Percentiles rank a stretch among this genome's conserved stretches.
Conservation (phyloP, 345 rosid species). For the Rhizophora apiculata region DNA sequence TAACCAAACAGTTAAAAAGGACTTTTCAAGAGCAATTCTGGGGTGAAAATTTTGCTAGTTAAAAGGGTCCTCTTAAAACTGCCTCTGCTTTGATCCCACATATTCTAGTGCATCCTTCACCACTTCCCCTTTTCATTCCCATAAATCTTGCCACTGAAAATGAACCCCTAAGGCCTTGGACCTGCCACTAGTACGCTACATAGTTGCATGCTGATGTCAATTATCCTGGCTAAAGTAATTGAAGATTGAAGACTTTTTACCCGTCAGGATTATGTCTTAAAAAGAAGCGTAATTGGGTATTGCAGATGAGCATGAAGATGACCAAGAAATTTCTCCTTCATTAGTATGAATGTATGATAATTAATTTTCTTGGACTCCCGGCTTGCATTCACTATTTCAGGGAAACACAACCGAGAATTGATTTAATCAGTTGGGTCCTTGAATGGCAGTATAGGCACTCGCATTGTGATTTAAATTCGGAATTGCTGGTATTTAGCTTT, state of each 20-base stretch:
- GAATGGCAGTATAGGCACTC: no score
- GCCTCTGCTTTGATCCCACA: slow-evolving; percentile 20
- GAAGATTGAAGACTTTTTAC: neutral
- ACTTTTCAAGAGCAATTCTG: slow-evolving; percentile 29
- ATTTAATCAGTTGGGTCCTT: no score
- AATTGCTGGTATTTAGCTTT: neutral
- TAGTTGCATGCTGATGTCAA: neutral
- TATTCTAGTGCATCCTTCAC: neutral
- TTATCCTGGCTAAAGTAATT: neutral
- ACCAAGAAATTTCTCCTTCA: no score
- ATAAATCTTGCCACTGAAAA: neutral
- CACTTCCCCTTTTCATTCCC: neutral
- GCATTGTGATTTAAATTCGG: no score
- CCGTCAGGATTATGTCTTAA: neutral
- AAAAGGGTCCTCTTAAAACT: slow-evolving; percentile 24
- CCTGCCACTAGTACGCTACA: neutral
- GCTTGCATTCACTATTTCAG: no score
- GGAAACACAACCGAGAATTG: no score
- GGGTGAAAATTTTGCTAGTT: slow-evolving; percentile 22
- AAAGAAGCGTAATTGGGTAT: no score
- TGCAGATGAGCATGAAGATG: no score
- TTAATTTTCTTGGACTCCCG: no score
- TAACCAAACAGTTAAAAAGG: slow-evolving; percentile 36
- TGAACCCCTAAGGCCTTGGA: neutral
- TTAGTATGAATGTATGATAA: no score